Evolutionary conservation across 2,329 filamentous ascomycete species (phyloP).

Genomic region (Trichoderma sp.): DNA sequence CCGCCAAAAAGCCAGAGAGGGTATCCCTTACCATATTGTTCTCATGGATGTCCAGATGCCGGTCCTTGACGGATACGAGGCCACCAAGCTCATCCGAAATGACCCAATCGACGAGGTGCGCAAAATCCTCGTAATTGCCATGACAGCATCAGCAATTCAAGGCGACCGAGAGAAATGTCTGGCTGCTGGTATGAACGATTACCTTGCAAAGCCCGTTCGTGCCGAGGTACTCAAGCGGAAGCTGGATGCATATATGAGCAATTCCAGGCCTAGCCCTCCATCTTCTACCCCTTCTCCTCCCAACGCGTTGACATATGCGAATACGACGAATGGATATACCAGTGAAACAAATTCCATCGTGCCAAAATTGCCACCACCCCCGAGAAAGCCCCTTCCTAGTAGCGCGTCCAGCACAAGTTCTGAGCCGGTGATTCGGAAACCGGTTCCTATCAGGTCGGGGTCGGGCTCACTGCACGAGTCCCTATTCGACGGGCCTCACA

Average conservation of each 20-base stretch:
- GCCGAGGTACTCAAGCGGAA: constrained; percentile 84
- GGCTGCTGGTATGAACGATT: constrained; percentile 97
- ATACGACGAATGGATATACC: constrained; percentile 15
- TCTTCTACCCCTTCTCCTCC: constrained; percentile 10
- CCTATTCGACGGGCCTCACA: constrained; percentile 35
- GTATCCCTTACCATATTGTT: constrained; percentile 80
- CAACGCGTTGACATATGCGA: not conserved
- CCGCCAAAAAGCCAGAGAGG: constrained; percentile 67
- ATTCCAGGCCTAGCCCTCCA: not conserved
- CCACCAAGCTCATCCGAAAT: constrained; percentile 76
- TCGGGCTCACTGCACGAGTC: constrained; percentile 34
- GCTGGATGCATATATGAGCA: constrained; percentile 58
- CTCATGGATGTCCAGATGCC: constrained; percentile 98
- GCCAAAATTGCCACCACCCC: constrained; percentile 16
- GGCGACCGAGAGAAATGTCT: constrained; percentile 93
- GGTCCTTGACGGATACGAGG: constrained; percentile 86
- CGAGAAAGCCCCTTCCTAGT: constrained; percentile 19
- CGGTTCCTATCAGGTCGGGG: constrained; percentile 17
- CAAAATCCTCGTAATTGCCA: constrained; percentile 88
- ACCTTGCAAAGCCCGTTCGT: constrained; percentile 91
- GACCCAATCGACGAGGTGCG: constrained; percentile 75
- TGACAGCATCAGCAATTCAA: constrained; percentile 94
- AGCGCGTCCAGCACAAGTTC: constrained; percentile 7
- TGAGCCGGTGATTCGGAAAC: constrained; percentile 16
- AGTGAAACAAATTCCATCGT: not conserved